A percentile compares a stretch with the other conserved stretches of the same genome.
These are phyloP conservation scores for Teratosphaeria viscida DNA, from an alignment of 2,329 filamentous ascomycete species.

Conservation along the genomic window DNA sequence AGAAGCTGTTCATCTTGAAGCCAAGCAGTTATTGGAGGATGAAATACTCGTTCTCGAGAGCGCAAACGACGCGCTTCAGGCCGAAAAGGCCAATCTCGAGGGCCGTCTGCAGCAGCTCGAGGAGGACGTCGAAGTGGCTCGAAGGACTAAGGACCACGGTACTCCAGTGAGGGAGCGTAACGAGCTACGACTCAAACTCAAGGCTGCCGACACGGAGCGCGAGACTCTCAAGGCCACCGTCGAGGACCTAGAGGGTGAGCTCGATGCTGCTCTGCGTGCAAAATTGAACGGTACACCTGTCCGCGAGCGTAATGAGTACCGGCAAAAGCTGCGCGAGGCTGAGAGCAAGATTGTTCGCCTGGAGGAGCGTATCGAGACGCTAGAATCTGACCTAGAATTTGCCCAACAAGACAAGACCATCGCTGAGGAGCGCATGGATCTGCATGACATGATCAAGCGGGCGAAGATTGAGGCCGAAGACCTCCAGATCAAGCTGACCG, in stretches of 20 bases:
- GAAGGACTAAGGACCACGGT: conserved; percentile 28
- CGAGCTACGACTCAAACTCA: conserved; percentile 22
- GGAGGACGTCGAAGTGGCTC: conserved; percentile 22
- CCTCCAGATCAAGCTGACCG: conserved; percentile 60
- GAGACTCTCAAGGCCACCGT: conserved; percentile 24
- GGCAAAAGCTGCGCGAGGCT: conserved; percentile 24
- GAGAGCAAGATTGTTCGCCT: conserved; percentile 30
- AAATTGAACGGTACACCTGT: conserved; percentile 20
- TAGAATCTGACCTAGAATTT: conserved; percentile 48
- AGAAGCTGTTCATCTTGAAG: conserved; percentile 23
- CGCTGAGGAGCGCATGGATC: conserved; percentile 47
- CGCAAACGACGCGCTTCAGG: conserved; percentile 31
- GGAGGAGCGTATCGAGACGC: conserved; percentile 44
- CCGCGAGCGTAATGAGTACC: conserved; percentile 25
- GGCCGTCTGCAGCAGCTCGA: conserved; percentile 40
- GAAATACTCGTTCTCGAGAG: conserved; percentile 41
- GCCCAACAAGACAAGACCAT: conserved; percentile 42
- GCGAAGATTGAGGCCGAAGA: conserved; percentile 43
- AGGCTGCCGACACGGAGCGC: conserved; percentile 21
- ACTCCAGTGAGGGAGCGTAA: conserved; percentile 27
- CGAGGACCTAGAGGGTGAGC: conserved; percentile 21
- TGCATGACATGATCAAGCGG: conserved; percentile 51
- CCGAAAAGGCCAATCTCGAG: conserved; percentile 49
- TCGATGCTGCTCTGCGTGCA: conserved; percentile 1
- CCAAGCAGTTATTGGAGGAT: conserved; percentile 35